Evolutionary conservation across 495 filamentous ascomycete genomes (phyloP).

Genomic region (Penicillium turbatum): DNA sequence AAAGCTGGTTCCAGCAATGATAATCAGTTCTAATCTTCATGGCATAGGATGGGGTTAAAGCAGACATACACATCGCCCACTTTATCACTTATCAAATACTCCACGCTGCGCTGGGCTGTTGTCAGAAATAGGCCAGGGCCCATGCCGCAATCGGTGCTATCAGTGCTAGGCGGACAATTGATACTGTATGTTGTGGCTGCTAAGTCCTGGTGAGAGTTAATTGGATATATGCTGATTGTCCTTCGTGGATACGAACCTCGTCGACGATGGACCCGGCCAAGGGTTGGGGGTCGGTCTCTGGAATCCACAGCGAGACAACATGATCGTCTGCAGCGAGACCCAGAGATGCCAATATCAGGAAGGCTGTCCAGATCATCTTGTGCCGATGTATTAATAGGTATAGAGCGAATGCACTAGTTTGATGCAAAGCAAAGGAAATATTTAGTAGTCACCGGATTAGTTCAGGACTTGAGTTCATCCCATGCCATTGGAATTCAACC

Average conservation of each 20-base stretch:
- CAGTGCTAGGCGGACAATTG: slow-evolving; percentile 35
- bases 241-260: slow-evolving; percentile 14
- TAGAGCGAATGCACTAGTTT: neutral
- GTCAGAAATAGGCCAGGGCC: slow-evolving; percentile 29
- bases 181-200: slow-evolving; percentile 40
- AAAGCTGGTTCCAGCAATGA: slow-evolving; percentile 15
- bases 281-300: slow-evolving; percentile 28
- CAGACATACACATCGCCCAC: slow-evolving; percentile 13
- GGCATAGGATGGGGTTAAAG: neutral
- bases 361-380: neutral
- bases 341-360: slow-evolving; percentile 1
- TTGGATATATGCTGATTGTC: neutral
- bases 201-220: slow-evolving; percentile 15
- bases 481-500: no score
- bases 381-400: no score
- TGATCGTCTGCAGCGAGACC: slow-evolving; percentile 28
- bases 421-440: neutral
- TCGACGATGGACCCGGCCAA: slow-evolving; percentile 40
- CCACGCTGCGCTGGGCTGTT: slow-evolving; percentile 24
- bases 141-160: slow-evolving; percentile 31
- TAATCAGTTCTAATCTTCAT: neutral
- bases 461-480: neutral
- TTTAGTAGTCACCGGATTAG: neutral
- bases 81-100: slow-evolving; percentile 15
- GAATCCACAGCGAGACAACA: slow-evolving; percentile 36